These are phyloP conservation scores for Antrodiella citrinella DNA, from an alignment of 768 basidiomycete species.

Conservation along the genomic window DNA sequence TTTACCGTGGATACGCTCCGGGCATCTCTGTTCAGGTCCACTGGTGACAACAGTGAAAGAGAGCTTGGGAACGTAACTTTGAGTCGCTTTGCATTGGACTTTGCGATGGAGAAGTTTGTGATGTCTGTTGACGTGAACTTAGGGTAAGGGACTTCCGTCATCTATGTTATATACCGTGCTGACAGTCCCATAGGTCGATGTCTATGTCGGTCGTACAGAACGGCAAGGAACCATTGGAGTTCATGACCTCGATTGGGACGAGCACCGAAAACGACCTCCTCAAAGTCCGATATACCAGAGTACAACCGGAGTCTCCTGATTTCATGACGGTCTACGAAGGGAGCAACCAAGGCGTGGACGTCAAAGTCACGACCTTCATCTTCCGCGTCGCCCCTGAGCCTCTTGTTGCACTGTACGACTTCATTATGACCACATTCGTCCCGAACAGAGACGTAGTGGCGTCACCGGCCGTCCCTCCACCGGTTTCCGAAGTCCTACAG, in stretches of 20 bases:
- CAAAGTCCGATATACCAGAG: slow-evolving; percentile 67
- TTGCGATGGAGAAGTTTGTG: slow-evolving; percentile 73
- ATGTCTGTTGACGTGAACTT: slow-evolving; percentile 82
- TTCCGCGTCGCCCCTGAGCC: slow-evolving; percentile 87
- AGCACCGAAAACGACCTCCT: slow-evolving; percentile 57
- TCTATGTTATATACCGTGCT: slow-evolving; percentile 5
- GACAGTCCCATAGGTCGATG: slow-evolving; percentile 44
- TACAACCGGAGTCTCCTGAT: slow-evolving; percentile 80
- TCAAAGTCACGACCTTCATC: slow-evolving; percentile 84
- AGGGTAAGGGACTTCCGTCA: slow-evolving; percentile 36
- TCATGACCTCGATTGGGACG: slow-evolving; percentile 54
- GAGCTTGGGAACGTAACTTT: slow-evolving; percentile 73
- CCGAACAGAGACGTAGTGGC: slow-evolving; percentile 23
- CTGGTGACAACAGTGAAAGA: slow-evolving; percentile 52
- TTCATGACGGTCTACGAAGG: slow-evolving; percentile 73
- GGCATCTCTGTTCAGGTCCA: slow-evolving; percentile 70
- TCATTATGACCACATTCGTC: slow-evolving; percentile 95
- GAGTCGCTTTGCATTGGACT: slow-evolving; percentile 67
- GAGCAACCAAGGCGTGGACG: slow-evolving; percentile 81
- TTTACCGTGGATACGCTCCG: slow-evolving; percentile 83
- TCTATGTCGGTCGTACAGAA: slow-evolving; percentile 66
- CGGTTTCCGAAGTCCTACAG: not conserved
- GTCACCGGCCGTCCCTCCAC: not conserved
- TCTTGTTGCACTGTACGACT: slow-evolving; percentile 86
- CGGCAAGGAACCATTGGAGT: slow-evolving; percentile 42